phyloP scores from a whole-genome alignment of 345 rosid genomes.

The Gynandropsis gynandra region DNA sequence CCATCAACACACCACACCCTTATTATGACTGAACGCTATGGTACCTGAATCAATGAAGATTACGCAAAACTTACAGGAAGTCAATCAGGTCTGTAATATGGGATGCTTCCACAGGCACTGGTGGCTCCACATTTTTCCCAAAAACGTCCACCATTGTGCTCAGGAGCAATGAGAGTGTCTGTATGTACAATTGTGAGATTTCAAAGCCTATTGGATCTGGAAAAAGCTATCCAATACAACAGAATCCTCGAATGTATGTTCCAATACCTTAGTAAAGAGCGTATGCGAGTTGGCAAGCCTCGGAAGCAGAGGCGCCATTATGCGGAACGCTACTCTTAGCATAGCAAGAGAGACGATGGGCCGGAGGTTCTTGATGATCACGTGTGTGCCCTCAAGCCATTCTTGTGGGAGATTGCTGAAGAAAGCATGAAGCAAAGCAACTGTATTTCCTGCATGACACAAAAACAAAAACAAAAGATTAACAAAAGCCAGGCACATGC shows the following conservation, averaged over 20 bases:
- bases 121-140: slow-evolving; percentile 56
- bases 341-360: slow-evolving; percentile 90
- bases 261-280: slow-evolving; percentile 79
- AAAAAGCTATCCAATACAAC: not conserved
- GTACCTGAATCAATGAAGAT: too few species aligned
- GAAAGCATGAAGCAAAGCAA: slow-evolving; percentile 92
- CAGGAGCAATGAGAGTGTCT: slow-evolving; percentile 64
- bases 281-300: slow-evolving; percentile 85
- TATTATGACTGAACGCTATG: too few species aligned
- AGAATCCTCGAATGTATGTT: not conserved
- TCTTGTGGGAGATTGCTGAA: slow-evolving; percentile 96
- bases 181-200: slow-evolving; percentile 24
- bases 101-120: slow-evolving; percentile 61
- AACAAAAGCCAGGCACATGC: slow-evolving; percentile 8
- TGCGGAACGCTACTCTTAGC: slow-evolving; percentile 90
- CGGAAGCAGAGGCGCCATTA: slow-evolving; percentile 94
- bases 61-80: slow-evolving; percentile 54
- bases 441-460: slow-evolving; percentile 62
- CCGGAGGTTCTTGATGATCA: slow-evolving; percentile 67
- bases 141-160: slow-evolving; percentile 69
- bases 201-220: not conserved
- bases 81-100: slow-evolving; percentile 80
- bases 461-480: not conserved
- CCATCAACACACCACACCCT: too few species aligned
- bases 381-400: slow-evolving; percentile 92